These are phyloP conservation scores for Clitoria ternatea DNA, from an alignment of 306 rosid species.

Conservation along the genomic window DNA sequence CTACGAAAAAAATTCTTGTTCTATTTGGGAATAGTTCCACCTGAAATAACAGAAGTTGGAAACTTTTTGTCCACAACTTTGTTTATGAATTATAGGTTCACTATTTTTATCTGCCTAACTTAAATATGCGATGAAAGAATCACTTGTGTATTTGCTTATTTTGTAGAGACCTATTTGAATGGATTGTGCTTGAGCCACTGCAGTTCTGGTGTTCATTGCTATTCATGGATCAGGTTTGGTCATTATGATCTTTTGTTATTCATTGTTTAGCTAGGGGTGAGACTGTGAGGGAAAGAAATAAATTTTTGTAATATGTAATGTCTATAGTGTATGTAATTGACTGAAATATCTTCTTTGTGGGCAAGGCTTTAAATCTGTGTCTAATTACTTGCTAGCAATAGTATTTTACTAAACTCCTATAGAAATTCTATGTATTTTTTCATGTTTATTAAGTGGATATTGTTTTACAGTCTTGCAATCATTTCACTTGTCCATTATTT, in stretches of 20 bases:
- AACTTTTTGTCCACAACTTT: neutral
- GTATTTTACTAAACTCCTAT: neutral
- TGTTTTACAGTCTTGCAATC: slow-evolving; percentile 17
- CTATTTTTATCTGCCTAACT: neutral
- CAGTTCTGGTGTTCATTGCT: slow-evolving; percentile 90
- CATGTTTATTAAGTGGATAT: neutral
- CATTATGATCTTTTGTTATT: slow-evolving; percentile 1
- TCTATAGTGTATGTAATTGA: too few species aligned
- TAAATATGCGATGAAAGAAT: slow-evolving; percentile 1
- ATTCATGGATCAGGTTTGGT: slow-evolving; percentile 90
- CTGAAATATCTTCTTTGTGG: neutral
- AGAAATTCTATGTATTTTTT: slow-evolving; percentile 9
- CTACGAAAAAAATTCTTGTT: neutral
- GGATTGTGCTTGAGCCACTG: slow-evolving; percentile 89
- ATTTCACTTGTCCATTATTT: slow-evolving; percentile 16
- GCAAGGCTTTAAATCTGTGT: slow-evolving; percentile 2
- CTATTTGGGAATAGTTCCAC: neutral
- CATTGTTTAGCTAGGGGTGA: slow-evolving; percentile 14
- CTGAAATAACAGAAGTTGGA: neutral
- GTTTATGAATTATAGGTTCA: neutral
- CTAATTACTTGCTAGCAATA: slow-evolving; percentile 1
- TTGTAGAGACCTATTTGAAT: slow-evolving; percentile 85
- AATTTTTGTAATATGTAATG: neutral
- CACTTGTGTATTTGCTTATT: slow-evolving; percentile 12
- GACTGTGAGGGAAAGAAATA: neutral